Conservation (phyloP, 2,329 filamentous ascomycete genomes). For the Blastomyces gilchristii region DNA sequence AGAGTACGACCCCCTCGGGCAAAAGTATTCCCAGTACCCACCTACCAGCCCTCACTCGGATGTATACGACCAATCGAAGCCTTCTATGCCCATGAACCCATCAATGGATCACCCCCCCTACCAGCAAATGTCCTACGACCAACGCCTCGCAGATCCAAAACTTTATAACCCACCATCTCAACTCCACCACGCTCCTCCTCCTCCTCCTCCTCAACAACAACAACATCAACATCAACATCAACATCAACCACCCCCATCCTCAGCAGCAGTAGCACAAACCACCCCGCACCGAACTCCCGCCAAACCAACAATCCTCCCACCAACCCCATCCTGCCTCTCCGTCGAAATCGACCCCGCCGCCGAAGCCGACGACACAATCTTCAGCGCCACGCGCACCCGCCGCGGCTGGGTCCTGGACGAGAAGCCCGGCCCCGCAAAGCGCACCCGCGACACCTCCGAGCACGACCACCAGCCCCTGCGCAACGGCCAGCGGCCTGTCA, state of each 20-base stretch:
- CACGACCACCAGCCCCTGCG: not conserved
- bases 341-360: not conserved
- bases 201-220: not conserved
- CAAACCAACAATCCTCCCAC: not conserved
- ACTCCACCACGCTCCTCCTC: not conserved
- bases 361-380: not conserved
- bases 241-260: not conserved
- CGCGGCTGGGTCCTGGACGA: not conserved
- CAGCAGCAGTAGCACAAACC: not conserved
- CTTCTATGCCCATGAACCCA: conserved; percentile 20
- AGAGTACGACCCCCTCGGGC: conserved; percentile 24
- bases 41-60: conserved; percentile 14
- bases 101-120: not conserved
- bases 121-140: not conserved
- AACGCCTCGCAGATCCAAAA: conserved; percentile 3
- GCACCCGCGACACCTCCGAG: not conserved
- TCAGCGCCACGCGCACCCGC: not conserved
- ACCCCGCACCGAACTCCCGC: not conserved
- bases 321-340: not conserved
- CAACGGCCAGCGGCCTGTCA: not conserved
- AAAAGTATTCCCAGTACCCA: conserved; percentile 24
- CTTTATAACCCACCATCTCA: not conserved
- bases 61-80: conserved; percentile 21
- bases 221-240: not conserved
- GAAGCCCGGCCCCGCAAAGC: not conserved